Evolutionary conservation across 1,284 basidiomycete species (phyloP).

Genomic region (Ceratobasidium papillatum): DNA sequence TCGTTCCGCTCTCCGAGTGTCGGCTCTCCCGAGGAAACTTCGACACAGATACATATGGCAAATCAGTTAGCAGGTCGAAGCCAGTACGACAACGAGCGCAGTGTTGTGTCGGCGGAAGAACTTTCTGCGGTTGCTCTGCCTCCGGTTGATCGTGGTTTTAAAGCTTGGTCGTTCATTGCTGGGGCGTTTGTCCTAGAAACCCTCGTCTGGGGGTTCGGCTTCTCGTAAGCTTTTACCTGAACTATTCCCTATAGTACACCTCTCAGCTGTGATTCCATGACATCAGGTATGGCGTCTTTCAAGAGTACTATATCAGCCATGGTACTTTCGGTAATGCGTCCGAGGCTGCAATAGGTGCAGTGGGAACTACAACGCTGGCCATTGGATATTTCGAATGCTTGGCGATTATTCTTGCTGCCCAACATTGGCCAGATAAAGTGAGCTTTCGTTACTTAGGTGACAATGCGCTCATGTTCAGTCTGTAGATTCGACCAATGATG

Average conservation of each 20-base stretch:
- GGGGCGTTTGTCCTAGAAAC: slow-evolving; percentile 42
- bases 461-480: neutral
- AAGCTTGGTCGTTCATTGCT: slow-evolving; percentile 42
- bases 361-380: slow-evolving; percentile 43
- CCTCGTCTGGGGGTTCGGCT: slow-evolving; percentile 43
- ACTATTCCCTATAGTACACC: no score
- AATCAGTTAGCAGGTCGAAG: neutral
- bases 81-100: neutral
- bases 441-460: neutral
- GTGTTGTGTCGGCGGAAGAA: neutral
- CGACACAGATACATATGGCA: no score
- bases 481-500: slow-evolving; percentile 12
- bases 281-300: slow-evolving; percentile 45
- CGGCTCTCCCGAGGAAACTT: no score
- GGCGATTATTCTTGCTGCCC: slow-evolving; percentile 12
- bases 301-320: slow-evolving; percentile 48
- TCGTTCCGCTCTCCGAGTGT: no score
- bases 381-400: slow-evolving; percentile 40
- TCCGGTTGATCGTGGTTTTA: slow-evolving; percentile 38
- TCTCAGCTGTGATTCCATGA: no score
- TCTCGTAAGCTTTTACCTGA: slow-evolving; percentile 23
- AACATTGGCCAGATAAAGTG: slow-evolving; percentile 26
- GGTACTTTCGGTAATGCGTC: slow-evolving; percentile 41
- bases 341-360: slow-evolving; percentile 38
- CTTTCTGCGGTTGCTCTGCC: slow-evolving; percentile 11